These are phyloP conservation scores for Naumovozyma castellii DNA, from an alignment of 805 yeast species.

Conservation along the genomic window DNA sequence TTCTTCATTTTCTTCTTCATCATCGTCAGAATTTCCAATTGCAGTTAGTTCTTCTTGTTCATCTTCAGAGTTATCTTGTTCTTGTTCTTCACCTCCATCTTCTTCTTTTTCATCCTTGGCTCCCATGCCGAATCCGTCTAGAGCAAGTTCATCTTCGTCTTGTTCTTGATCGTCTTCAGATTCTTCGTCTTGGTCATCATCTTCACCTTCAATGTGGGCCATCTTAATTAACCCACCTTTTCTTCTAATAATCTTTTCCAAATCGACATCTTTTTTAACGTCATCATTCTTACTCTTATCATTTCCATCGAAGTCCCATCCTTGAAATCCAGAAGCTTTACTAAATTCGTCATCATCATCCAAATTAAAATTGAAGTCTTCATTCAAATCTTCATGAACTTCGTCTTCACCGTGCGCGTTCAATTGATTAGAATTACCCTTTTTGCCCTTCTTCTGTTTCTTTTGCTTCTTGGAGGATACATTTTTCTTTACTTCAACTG, in stretches of 20 bases:
- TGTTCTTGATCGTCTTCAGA: slow-evolving; percentile 35
- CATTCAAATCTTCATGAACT: slow-evolving; percentile 52
- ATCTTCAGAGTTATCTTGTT: slow-evolving; percentile 25
- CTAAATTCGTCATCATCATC: slow-evolving; percentile 41
- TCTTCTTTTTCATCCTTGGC: slow-evolving; percentile 20
- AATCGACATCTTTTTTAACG: slow-evolving; percentile 57
- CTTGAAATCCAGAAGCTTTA: slow-evolving; percentile 41
- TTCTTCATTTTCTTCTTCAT: slow-evolving; percentile 23
- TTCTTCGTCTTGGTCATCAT: slow-evolving; percentile 32
- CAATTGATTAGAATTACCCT: slow-evolving; percentile 15
- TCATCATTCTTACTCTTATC: slow-evolving; percentile 17
- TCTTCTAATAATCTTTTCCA: slow-evolving; percentile 77
- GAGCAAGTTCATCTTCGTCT: slow-evolving; percentile 30
- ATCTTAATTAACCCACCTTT: slow-evolving; percentile 67
- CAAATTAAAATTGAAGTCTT: slow-evolving; percentile 60
- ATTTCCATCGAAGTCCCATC: slow-evolving; percentile 68
- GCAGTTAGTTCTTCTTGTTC: slow-evolving; percentile 31
- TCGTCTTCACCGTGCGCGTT: slow-evolving; percentile 31
- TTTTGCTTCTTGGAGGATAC: slow-evolving; percentile 19
- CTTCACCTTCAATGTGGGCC: slow-evolving; percentile 36
- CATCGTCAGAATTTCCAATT: slow-evolving; percentile 12
- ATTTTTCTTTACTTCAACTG: slow-evolving; percentile 10
- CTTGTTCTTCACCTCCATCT: slow-evolving; percentile 22
- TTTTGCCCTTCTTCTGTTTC: slow-evolving; percentile 17
- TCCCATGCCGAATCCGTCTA: slow-evolving; percentile 34